These are phyloP conservation scores for Sanghuangporus baumii DNA, from an alignment of 1,284 basidiomycete genomes.

Conservation along the genomic window DNA sequence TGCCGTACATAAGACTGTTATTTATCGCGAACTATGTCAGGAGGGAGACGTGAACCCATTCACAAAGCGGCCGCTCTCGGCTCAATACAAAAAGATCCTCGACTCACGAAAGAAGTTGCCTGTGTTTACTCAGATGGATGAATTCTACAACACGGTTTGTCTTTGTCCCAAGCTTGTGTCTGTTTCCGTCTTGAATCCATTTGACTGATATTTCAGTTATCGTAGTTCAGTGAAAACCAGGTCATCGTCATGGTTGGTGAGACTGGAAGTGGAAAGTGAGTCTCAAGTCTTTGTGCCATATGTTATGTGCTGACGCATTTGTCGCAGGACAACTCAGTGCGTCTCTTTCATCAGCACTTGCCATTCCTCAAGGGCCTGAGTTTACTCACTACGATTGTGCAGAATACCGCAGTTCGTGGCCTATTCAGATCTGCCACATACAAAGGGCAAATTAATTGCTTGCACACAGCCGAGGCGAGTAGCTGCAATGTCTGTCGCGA, in stretches of 20 bases:
- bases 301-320: not conserved
- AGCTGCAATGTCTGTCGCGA: constrained; percentile 97
- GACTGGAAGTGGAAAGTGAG: constrained; percentile 88
- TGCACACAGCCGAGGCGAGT: constrained; percentile 98
- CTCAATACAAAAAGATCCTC: constrained; percentile 85
- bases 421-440: constrained; percentile 88
- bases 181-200: constrained; percentile 8
- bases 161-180: constrained; percentile 16
- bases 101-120: constrained; percentile 84
- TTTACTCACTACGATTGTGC: constrained; percentile 22
- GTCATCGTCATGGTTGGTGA: constrained; percentile 97
- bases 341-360: constrained; percentile 26
- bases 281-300: not conserved
- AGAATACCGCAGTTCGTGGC: constrained; percentile 93
- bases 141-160: constrained; percentile 81
- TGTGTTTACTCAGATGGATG: constrained; percentile 90
- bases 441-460: constrained; percentile 86
- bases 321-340: constrained; percentile 75
- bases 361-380: not conserved
- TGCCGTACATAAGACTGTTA: not conserved
- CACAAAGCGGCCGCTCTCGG: constrained; percentile 71
- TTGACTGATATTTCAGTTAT: constrained; percentile 12
- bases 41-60: constrained; percentile 88
- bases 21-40: constrained; percentile 32
- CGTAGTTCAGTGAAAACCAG: constrained; percentile 81